Evolutionary conservation across 306 rosid genomes (phyloP).

Genomic region (Dalbergia cultrata): DNA sequence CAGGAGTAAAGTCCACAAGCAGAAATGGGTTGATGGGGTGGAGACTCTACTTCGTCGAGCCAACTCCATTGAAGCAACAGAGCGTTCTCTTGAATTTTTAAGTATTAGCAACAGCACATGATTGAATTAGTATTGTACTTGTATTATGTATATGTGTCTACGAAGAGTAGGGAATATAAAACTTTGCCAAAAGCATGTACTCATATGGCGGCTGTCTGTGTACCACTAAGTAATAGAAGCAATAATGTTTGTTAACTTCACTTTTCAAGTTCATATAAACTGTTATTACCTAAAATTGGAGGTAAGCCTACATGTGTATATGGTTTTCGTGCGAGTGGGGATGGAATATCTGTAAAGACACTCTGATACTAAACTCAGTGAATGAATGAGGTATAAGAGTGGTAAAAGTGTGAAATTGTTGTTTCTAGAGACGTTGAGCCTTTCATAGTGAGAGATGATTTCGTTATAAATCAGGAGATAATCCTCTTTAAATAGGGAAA

Average conservation of each 20-base stretch:
- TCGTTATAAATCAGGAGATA: too few relatives aligned
- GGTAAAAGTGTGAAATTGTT: too few relatives aligned
- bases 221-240: slow-evolving; percentile 25
- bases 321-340: too few relatives aligned
- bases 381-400: too few relatives aligned
- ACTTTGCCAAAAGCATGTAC: slow-evolving; percentile 20
- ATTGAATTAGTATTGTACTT: slow-evolving; percentile 10
- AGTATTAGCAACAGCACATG: slow-evolving; percentile 56
- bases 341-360: too few relatives aligned
- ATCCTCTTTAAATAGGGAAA: too few relatives aligned
- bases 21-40: slow-evolving; percentile 82
- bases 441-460: too few relatives aligned
- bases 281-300: too few relatives aligned
- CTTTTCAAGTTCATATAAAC: neutral
- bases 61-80: slow-evolving; percentile 58
- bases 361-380: too few relatives aligned
- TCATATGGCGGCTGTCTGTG: slow-evolving; percentile 13
- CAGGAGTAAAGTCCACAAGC: slow-evolving; percentile 71
- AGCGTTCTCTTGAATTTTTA: slow-evolving; percentile 59
- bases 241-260: slow-evolving; percentile 10
- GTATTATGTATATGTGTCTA: neutral
- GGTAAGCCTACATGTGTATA: too few relatives aligned
- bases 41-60: slow-evolving; percentile 67
- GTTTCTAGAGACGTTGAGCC: too few relatives aligned
- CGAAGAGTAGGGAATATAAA: slow-evolving; percentile 36